Conservation (phyloP, 2,329 filamentous ascomycete genomes). For the Arthrocladium fulminans region DNA sequence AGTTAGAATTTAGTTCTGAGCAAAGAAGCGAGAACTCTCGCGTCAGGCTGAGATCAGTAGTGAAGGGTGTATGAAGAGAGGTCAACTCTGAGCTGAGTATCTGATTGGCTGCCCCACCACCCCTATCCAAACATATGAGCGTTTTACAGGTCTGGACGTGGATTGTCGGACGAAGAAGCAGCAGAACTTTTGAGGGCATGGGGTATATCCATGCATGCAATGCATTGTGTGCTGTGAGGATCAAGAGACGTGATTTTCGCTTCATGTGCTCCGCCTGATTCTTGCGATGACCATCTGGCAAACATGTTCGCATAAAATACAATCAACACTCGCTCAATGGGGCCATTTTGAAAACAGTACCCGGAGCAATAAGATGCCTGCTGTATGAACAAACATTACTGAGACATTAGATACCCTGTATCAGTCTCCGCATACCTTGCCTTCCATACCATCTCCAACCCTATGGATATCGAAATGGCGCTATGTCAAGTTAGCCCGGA, state of each 20-base stretch:
- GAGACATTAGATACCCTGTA: background rate
- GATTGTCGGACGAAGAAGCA: no score
- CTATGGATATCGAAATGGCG: slow-evolving; percentile 9
- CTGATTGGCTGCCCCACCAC: no score
- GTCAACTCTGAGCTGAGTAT: no score
- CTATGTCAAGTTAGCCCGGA: background rate
- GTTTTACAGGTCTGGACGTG: no score
- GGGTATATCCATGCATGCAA: no score
- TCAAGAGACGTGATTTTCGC: no score
- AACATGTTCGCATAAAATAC: background rate
- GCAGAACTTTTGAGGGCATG: no score
- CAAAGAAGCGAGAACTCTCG: background rate
- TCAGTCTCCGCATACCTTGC: background rate
- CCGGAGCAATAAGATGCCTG: background rate
- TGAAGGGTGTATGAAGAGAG: background rate
- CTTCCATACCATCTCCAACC: background rate
- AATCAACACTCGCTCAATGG: background rate
- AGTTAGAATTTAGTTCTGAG: no score
- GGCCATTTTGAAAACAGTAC: no score
- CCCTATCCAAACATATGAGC: no score
- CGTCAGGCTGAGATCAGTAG: background rate
- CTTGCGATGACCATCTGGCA: background rate
- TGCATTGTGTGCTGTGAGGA: no score
- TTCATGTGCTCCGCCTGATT: no score
- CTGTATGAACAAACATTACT: background rate